Conservation (phyloP, 2,329 filamentous ascomycete genomes). For the Trichoderma hamatum region DNA sequence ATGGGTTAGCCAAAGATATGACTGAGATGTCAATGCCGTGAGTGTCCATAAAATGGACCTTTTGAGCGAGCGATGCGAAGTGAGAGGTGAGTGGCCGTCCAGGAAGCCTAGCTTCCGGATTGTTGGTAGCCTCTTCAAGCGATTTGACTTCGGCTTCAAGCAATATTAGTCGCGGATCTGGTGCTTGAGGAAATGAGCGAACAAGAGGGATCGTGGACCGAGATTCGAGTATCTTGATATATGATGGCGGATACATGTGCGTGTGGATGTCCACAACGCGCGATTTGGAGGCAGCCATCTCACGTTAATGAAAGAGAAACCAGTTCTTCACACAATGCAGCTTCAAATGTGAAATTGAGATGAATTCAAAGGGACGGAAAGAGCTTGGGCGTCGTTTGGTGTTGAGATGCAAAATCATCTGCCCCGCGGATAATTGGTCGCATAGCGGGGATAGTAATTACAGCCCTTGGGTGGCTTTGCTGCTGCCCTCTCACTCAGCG, state of each 20-base stretch:
- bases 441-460: constrained; percentile 2
- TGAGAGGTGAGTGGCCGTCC: constrained; percentile 82
- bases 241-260: constrained; percentile 69
- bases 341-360: neutral
- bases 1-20: constrained; percentile 88
- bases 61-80: constrained; percentile 78
- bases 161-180: constrained; percentile 67
- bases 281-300: constrained; percentile 42
- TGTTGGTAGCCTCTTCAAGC: constrained; percentile 54
- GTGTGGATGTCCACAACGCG: constrained; percentile 68
- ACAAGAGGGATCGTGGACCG: constrained; percentile 70
- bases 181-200: constrained; percentile 60
- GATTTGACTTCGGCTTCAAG: constrained; percentile 55
- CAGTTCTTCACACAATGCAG: neutral
- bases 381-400: neutral
- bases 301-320: neutral
- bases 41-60: constrained; percentile 84
- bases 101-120: constrained; percentile 60
- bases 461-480: neutral
- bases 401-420: neutral
- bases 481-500: neutral
- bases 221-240: constrained; percentile 62
- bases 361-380: neutral
- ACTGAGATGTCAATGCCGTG: constrained; percentile 83
- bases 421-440: neutral